phyloP scores from a whole-genome alignment of 305 asterid species.

The Fraxinus sp. region DNA sequence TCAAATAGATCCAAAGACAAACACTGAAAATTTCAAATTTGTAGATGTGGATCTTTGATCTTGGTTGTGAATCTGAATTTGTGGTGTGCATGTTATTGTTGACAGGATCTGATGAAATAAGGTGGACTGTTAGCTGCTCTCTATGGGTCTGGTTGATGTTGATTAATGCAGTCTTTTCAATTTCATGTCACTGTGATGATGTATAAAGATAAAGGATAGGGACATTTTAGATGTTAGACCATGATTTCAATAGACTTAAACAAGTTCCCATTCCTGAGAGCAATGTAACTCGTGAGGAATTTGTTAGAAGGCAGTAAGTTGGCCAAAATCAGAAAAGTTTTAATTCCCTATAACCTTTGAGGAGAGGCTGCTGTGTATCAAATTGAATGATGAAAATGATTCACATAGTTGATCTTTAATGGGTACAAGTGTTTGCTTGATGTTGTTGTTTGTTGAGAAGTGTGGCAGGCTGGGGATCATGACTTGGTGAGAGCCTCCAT shows the following conservation, averaged over 20 bases:
- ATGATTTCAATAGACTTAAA: neutral
- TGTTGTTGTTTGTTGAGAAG: neutral
- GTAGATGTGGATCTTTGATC: neutral
- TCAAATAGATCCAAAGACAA: neutral
- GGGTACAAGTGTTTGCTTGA: slow-evolving; percentile 6
- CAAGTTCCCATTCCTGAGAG: neutral
- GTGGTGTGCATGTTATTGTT: neutral
- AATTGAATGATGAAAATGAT: neutral
- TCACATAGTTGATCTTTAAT: neutral
- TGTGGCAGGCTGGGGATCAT: neutral
- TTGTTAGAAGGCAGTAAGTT: neutral
- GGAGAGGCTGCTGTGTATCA: neutral
- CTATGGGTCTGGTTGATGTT: neutral
- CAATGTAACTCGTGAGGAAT: neutral
- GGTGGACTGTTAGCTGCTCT: neutral
- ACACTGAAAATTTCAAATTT: neutral
- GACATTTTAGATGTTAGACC: neutral
- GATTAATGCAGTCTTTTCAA: neutral
- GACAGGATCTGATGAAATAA: neutral
- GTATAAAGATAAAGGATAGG: neutral
- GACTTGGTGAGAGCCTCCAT: neutral
- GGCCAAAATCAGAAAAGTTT: neutral
- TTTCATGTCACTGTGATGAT: neutral
- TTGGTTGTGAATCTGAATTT: neutral
- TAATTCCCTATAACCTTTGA: neutral